Base-by-base conservation (phyloP, 148 eudicot genomes). In the Camellia granthamiana region DNA sequence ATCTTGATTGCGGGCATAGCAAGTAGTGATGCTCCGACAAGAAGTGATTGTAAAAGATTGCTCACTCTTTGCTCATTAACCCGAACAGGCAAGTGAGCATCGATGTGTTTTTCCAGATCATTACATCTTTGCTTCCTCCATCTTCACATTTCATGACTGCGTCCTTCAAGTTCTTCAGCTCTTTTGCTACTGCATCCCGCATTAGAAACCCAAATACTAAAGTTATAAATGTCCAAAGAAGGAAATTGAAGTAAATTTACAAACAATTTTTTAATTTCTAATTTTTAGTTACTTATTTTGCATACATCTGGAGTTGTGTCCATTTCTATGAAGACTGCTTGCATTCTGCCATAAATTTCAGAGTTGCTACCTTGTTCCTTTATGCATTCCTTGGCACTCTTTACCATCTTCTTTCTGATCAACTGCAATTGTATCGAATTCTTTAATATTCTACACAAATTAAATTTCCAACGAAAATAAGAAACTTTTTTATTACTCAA, bases 101-200 rank as follows among this genome's bases (percentile, higher is more conserved):
- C 30, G 30, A 30, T 30, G 30, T 30, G 30, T 30, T 30, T 30
- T 30, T 30, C 30, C 30, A 30, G 30, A 30, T 30, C 30, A 30
- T 30, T 30, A 30, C 30, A 30, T 30, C 30, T 30, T 79, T 63
- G 56, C 78, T 87, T 70, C 86, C 88, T 65, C 81, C 88, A 62
- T 83, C 85, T 8, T 88, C 87, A 47, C 82, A 78, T 14, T 86
- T 88, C 85, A 93, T 81, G 21, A 93, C 90, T 6, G 94, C 97
- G 3, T 84, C 84, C 83, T 90, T 91, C 83, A 93, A 66, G 86
- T 79, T 67, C 19, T 84, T 83, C 75, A 87, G 60, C 55, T 89
- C 92, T 60, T 80, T 87, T 6, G 76, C 89, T 30, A 84, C 88
- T 18, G 80, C 84, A 55, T 69, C 82, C 73, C 81, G 84, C 88